Conservation (phyloP, 495 filamentous ascomycete genomes). For the Hypoxylon lienhwacheense region DNA sequence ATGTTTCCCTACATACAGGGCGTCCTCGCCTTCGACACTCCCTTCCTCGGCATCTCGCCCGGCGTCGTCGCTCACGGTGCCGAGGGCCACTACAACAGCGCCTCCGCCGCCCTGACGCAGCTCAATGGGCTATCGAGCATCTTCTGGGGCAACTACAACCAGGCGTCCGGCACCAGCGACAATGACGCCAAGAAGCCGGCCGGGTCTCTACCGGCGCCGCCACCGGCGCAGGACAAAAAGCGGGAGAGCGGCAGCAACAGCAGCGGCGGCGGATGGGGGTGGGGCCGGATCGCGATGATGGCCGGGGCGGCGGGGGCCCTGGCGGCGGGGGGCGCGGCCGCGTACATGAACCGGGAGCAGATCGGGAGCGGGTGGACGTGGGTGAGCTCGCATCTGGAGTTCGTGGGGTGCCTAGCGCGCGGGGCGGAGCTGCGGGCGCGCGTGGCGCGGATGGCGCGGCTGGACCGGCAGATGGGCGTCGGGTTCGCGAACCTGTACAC, state of each 20-base stretch:
- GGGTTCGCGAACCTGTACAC: slow-evolving; percentile 85
- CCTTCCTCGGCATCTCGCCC: slow-evolving; percentile 86
- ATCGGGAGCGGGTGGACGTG: slow-evolving; percentile 72
- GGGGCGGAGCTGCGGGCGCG: slow-evolving; percentile 73
- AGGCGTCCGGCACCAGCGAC: slow-evolving; percentile 33
- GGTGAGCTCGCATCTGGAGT: slow-evolving; percentile 92
- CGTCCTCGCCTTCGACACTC: slow-evolving; percentile 92
- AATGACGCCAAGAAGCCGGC: slow-evolving; percentile 30
- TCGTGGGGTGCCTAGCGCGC: slow-evolving; percentile 83
- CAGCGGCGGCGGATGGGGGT: slow-evolving; percentile 61
- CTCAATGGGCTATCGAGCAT: slow-evolving; percentile 64
- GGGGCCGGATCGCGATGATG: slow-evolving; percentile 82
- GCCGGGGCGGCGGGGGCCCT: slow-evolving; percentile 80
- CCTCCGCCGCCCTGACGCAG: slow-evolving; percentile 67
- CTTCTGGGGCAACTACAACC: slow-evolving; percentile 56
- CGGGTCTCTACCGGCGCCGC: slow-evolving; percentile 40
- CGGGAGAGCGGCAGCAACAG: too few relatives aligned
- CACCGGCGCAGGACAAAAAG: slow-evolving; percentile 37
- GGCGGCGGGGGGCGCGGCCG: slow-evolving; percentile 82
- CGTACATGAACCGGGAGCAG: slow-evolving; percentile 80
- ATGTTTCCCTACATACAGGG: slow-evolving; percentile 79
- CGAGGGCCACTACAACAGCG: slow-evolving; percentile 79
- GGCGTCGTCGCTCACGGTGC: slow-evolving; percentile 87
- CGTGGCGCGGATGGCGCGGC: slow-evolving; percentile 57
- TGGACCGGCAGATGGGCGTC: slow-evolving; percentile 59